Evolutionary conservation across 2,329 filamentous ascomycete genomes (phyloP), one percentile per base, ranked within the genome.

Genomic region (Xylariomycetidae sp.): DNA sequence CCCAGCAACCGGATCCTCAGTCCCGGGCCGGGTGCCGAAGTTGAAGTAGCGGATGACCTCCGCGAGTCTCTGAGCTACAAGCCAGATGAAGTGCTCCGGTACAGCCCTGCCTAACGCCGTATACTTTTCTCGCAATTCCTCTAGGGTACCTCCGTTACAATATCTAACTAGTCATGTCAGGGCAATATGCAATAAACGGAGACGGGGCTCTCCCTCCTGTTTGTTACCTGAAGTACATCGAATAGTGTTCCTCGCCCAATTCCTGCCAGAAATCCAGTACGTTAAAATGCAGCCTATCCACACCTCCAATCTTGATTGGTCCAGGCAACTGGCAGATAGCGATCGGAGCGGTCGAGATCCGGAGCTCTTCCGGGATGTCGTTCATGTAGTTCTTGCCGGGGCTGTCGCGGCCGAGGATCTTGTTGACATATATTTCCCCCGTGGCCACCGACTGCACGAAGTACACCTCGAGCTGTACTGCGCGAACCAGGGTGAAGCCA

Each of bases 71-170:
- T 26, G n/a, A 19, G 26, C 25, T n/a, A 36, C 37, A 20, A 16
- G 29, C 37, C 37, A 39, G 16, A 39, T 27, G 27, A 39, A 34
- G 33, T 31, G 30, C 29, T 39, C 37, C 15, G 37, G 37, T 9
- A 38, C 15, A 5, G 31, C 16, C n/a, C 27, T n/a, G 4, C 12
- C 5, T 22, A 5, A 3, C 15, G 25, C 11, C 2, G 9, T 14
- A 15, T 34, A 38, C 16, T 34, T 33, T 1, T 27, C 18, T 2
- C 18, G 11, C 6, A 38, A 12, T 4, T 15, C 5, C 3, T 29
- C 15, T 16, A 38, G 4, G 14, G 7, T 28, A 16, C 36, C 36
- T 9, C 36, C 36, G 18, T 38, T 38, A 25, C 17, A 38, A 12
- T 31, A 25, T 25, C 23, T 38, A 18, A 23, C n/a, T 23, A 23